Evolutionary conservation across 768 basidiomycete genomes (phyloP), one percentile per base, ranked within the genome.

Genomic region (Pleurotus platypus): DNA sequence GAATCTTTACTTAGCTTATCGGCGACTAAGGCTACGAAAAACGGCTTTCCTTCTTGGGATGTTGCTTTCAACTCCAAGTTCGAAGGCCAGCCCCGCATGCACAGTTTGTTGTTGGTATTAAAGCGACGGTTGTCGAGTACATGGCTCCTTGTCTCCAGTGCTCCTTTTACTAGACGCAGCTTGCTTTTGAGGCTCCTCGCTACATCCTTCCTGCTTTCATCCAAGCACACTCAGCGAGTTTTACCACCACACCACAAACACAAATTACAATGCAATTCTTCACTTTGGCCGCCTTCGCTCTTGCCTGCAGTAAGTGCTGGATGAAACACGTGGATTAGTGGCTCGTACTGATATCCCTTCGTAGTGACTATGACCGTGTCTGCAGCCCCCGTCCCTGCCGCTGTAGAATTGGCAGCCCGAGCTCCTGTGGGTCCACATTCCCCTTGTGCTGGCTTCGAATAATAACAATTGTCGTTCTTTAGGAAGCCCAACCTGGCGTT

Each of bases 81-180:
- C 30, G 30, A 35, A 35, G 11, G 30, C 38, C 38, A 42, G 18
- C 22, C 51, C 38, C 27, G 12, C 49, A 50, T 50, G 49, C 15
- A 15, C 5, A 11, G 22, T 38, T 54, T 54, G 39, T 54, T 37
- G 51, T 54, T 54, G 51, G 38, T 54, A 54, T 54, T 54, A 54
- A 54, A 54, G 51, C 51, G 51, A 54, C 51, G 51, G 51, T 54
- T 54, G 51, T 30, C 27, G 35, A 43, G 51, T 39, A 38, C 51
- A 39, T 48, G 13, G 11, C 5, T 22, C 49, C 51, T 54, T 42
- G 39, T 54, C 51, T 42, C 22, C 51, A 42, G 16, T 54, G 20
- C 51, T 54, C 51, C 51, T 27, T 54, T 54, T 39, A 54, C 51
- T 42, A 54, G 51, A 54, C 51, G 37, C 37, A 40, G 20, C n/a